Percentiles rank a stretch among this genome's conserved stretches.
phyloP scores from a whole-genome alignment of 441 rosid species.

The Corymbia calophylla region DNA sequence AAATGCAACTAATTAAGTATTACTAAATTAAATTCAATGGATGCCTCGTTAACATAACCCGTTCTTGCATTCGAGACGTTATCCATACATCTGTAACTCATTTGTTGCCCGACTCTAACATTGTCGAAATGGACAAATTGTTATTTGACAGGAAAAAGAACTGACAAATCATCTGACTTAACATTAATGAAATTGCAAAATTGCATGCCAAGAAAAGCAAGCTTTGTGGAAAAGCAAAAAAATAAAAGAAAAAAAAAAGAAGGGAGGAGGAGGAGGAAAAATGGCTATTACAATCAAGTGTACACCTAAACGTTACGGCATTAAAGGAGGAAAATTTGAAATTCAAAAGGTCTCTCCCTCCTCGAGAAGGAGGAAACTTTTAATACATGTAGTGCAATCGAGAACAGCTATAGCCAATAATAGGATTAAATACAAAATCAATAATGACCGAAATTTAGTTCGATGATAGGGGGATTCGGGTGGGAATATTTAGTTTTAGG shows the following conservation, averaged over 20 bases:
- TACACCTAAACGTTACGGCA: not conserved
- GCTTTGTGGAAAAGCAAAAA: accelerated
- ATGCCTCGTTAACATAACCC: not conserved
- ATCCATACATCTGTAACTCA: no score
- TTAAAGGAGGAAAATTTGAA: not conserved
- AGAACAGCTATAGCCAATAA: not conserved
- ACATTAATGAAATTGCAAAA: not conserved
- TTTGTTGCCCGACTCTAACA: no score
- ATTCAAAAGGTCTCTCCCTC: not conserved
- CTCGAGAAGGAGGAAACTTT: not conserved
- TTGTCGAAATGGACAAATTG: no score
- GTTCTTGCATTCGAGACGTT: not conserved
- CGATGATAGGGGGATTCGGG: no score
- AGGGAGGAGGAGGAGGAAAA: no score
- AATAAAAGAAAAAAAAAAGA: accelerated
- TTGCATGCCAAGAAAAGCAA: not conserved
- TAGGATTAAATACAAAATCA: no score
- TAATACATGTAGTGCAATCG: not conserved
- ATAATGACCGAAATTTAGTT: not conserved
- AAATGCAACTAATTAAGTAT: accelerated
- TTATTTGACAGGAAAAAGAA: accelerated
- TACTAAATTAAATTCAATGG: accelerated
- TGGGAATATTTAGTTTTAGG: no score
- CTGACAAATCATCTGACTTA: accelerated
- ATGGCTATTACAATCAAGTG: not conserved